Conservation (phyloP, 1,284 basidiomycete genomes). For the Trichosporon coremiiforme region DNA sequence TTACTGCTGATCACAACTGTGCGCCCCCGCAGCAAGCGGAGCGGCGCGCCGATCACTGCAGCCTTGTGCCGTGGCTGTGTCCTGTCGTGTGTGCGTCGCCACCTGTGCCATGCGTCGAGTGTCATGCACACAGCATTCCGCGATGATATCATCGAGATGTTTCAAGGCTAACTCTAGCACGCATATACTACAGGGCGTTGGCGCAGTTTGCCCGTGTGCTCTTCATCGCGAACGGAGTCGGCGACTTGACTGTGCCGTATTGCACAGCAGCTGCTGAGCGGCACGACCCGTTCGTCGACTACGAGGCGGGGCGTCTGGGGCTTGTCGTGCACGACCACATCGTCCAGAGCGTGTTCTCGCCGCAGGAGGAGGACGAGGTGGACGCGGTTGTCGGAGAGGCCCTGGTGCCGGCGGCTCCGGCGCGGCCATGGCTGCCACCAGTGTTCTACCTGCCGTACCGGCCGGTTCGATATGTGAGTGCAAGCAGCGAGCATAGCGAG, state of each 20-base stretch:
- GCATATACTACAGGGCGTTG: constrained; percentile 76
- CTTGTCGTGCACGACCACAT: constrained; percentile 60
- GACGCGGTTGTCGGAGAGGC: constrained; percentile 25
- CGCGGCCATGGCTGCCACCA: constrained; percentile 36
- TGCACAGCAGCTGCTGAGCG: constrained; percentile 72
- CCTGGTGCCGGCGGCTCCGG: not conserved
- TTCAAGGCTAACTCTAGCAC: constrained; percentile 58
- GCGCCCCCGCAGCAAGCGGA: constrained; percentile 1
- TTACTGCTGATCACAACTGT: not conserved
- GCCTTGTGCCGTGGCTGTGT: too few species aligned
- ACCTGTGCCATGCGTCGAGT: not conserved
- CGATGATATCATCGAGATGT: not conserved
- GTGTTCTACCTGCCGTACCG: constrained; percentile 39
- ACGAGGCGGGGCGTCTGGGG: constrained; percentile 63
- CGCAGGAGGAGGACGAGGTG: constrained; percentile 38
- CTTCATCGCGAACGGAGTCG: constrained; percentile 83
- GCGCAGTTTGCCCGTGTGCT: constrained; percentile 68
- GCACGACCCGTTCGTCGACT: constrained; percentile 68
- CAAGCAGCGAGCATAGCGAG: not conserved
- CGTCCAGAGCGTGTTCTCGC: constrained; percentile 29
- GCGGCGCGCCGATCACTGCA: not conserved
- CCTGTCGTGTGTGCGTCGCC: not conserved
- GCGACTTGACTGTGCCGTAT: constrained; percentile 81
- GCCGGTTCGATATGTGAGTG: constrained; percentile 47
- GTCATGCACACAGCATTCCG: not conserved